These are phyloP conservation scores for Tolypocladium amazonense DNA, from an alignment of 2,329 filamentous ascomycete genomes.

Conservation along the genomic window DNA sequence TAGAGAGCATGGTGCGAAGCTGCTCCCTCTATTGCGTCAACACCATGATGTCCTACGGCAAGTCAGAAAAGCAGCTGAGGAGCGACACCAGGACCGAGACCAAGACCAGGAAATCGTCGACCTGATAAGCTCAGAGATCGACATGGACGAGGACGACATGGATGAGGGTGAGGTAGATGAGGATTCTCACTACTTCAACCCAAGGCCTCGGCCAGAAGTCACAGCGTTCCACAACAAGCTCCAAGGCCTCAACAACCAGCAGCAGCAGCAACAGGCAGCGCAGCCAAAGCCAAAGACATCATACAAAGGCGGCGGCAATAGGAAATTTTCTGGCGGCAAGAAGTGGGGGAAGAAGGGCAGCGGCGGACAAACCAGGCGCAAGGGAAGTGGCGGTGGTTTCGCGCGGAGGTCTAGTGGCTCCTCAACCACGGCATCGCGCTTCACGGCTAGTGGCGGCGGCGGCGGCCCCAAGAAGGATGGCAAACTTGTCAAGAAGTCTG, in stretches of 20 bases:
- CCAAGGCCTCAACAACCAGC: slow-evolving; percentile 15
- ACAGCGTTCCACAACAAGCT: slow-evolving; percentile 23
- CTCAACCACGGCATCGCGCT: slow-evolving; percentile 9
- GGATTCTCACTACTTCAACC: slow-evolving; percentile 37
- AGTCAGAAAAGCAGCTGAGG: slow-evolving; percentile 29
- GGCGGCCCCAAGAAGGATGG: slow-evolving; percentile 13
- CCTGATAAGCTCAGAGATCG: slow-evolving; percentile 37
- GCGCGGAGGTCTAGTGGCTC: slow-evolving; percentile 20
- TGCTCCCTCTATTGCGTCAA: slow-evolving; percentile 47
- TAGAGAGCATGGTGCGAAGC: slow-evolving; percentile 45
- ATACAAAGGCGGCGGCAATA: slow-evolving; percentile 15
- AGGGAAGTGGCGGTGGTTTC: slow-evolving; percentile 12
- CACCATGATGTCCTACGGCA: slow-evolving; percentile 36
- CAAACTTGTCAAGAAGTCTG: slow-evolving; percentile 21
- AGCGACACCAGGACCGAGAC: slow-evolving; percentile 13
- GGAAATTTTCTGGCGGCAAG: slow-evolving; percentile 17
- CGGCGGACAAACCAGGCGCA: slow-evolving; percentile 20
- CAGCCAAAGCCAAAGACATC: slow-evolving; percentile 14
- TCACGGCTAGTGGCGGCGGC: slow-evolving; percentile 6
- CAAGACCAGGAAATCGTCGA: slow-evolving; percentile 37
- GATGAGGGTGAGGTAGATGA: slow-evolving; percentile 23
- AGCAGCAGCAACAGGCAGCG: slow-evolving; percentile 6
- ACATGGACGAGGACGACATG: slow-evolving; percentile 26
- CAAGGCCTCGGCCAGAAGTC: slow-evolving; percentile 15
- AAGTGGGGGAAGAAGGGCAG: slow-evolving; percentile 17